Evolutionary conservation across 768 basidiomycete species (phyloP).

Genomic region (Lyophyllum decastes): DNA sequence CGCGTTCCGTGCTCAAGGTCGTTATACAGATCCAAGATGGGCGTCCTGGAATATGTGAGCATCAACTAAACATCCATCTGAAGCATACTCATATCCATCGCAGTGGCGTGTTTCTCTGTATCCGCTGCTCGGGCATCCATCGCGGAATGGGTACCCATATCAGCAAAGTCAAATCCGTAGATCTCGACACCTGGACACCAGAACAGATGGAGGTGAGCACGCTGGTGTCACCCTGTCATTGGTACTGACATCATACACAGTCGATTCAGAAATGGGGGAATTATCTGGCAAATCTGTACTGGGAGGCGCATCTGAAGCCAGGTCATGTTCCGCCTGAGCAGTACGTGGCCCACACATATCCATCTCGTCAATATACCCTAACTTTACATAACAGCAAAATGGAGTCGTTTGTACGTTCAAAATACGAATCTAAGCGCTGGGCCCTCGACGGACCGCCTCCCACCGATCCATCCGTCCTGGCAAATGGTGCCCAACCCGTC

Average conservation of each 20-base stretch:
- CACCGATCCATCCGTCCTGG: slow-evolving; percentile 76
- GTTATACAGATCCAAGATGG: slow-evolving; percentile 85
- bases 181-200: slow-evolving; percentile 96
- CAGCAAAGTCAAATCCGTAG: slow-evolving; percentile 95
- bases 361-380: not conserved
- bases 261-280: slow-evolving; percentile 96
- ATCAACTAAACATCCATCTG: not conserved
- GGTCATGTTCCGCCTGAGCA: slow-evolving; percentile 95
- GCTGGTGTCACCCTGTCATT: not conserved
- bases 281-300: slow-evolving; percentile 87
- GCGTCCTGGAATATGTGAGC: slow-evolving; percentile 94
- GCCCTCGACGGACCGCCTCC: slow-evolving; percentile 89
- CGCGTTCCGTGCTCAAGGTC: slow-evolving; percentile 4
- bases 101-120: slow-evolving; percentile 93
- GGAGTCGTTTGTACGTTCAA: slow-evolving; percentile 95
- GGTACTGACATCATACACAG: slow-evolving; percentile 30
- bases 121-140: slow-evolving; percentile 96
- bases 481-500: slow-evolving; percentile 38
- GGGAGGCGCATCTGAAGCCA: slow-evolving; percentile 92
- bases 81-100: slow-evolving; percentile 1
- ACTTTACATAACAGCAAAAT: slow-evolving; percentile 70
- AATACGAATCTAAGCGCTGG: slow-evolving; percentile 94
- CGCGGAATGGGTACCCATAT: slow-evolving; percentile 99
- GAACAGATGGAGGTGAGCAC: slow-evolving; percentile 94
- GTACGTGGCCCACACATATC: slow-evolving; percentile 49